Evolutionary conservation across 768 basidiomycete species (phyloP).

Genomic region (Lentinula sp.): DNA sequence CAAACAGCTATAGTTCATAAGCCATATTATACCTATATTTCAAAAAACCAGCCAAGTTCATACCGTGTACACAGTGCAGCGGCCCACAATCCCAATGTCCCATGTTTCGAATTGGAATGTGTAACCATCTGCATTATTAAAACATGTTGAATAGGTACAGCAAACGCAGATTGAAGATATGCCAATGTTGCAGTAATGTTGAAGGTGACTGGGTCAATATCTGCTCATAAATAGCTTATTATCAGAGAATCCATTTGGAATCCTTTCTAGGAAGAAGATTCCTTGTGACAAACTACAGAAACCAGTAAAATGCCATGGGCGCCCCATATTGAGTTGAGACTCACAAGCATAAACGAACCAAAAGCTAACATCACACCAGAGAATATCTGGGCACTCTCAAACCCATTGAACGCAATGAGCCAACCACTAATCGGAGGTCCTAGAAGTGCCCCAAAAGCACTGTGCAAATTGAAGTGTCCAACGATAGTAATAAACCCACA

Average conservation of each 20-base stretch:
- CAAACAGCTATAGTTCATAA: too few species aligned
- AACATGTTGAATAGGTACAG: too few species aligned
- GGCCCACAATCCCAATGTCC: too few species aligned
- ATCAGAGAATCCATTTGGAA: not conserved
- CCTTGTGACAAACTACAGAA: not conserved
- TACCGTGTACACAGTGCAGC: too few species aligned
- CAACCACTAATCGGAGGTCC: constrained; percentile 13
- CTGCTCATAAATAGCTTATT: too few species aligned
- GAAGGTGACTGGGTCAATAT: too few species aligned
- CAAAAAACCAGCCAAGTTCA: too few species aligned
- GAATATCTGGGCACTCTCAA: constrained; percentile 12
- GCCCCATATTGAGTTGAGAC: not conserved
- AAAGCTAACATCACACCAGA: constrained; percentile 11
- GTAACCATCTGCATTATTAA: too few species aligned
- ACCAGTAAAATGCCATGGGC: not conserved
- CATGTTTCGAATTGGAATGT: too few species aligned
- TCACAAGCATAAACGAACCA: not conserved
- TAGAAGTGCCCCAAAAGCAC: not conserved
- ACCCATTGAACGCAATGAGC: constrained; percentile 11
- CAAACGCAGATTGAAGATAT: too few species aligned
- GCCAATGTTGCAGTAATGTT: too few species aligned
- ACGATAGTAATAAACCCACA: not conserved
- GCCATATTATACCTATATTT: too few species aligned
- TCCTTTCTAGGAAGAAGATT: not conserved
- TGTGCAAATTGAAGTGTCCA: not conserved